Evolutionary conservation across 306 rosid species (phyloP), one percentile per base, ranked within the genome.

Genomic region (Prinsepia uniflora): DNA sequence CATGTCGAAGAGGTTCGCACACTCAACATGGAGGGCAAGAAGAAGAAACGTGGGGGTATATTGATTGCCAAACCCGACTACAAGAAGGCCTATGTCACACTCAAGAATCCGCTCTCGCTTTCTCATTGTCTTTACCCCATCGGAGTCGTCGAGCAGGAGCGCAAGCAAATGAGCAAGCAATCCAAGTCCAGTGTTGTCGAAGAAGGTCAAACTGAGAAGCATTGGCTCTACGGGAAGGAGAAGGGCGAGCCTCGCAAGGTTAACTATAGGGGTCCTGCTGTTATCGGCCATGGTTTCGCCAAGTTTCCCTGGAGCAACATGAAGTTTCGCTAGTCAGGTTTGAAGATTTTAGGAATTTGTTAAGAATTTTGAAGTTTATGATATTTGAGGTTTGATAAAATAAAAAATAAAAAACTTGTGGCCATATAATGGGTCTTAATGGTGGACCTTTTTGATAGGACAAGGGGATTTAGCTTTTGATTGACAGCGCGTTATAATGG

Each of bases 41-140:
- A 83, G 78, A 94, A 86, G 84, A 81, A 88, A 77, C 83, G 79
- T 18, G 83, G 86, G 8, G 96, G 90, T 4, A 54, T 76, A 2
- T 63, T 87, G 65, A 34, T 87, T 30, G 88, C 94, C 2, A 86
- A 83, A 41, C 98, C 98, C 0, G 87, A 89, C 63, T 94, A 90
- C 81, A 94, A 94, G 75, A 94, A 94, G 81, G 97, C 95, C 56
- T 94, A 94, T 57, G 84, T 90, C 22, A 90, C 97, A 36, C 92
- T 90, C 52, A 79, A 64, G 73, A 80, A 47, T 7, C 89, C 97
- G 1, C 80, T 87, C 62, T 83, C 97, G 2, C 53, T 83, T 71
- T 69, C 89, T 6, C 81, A 76, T 10, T 81, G 72, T 68, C 68
- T 89, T 39, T 84, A 52, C 40, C 96, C 88, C 0, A 77, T 83